Conservation (phyloP, 2,329 filamentous ascomycete genomes). For the Cladosporium austrohemisphaericum region DNA sequence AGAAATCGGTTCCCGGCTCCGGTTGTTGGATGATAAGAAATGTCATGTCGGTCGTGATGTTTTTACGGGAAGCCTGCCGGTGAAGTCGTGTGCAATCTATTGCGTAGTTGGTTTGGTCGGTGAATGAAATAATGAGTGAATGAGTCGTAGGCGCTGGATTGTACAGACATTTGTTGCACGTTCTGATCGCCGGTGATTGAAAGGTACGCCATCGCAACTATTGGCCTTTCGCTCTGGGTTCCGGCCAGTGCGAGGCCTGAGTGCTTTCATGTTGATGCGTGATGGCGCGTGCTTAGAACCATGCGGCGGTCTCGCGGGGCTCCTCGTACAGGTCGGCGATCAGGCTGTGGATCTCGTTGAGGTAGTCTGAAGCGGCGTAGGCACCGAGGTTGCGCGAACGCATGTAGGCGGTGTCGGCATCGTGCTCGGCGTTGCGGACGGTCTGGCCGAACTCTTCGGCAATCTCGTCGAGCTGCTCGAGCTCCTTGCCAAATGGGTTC, state of each 20-base stretch:
- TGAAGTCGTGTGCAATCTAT: slow-evolving; percentile 11
- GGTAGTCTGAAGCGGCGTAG: slow-evolving; percentile 77
- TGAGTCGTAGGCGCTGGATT: slow-evolving; percentile 12
- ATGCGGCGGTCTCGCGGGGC: slow-evolving; percentile 1
- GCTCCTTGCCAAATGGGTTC: slow-evolving; percentile 81
- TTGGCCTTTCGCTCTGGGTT: not conserved
- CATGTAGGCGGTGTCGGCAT: slow-evolving; percentile 72
- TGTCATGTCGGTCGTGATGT: slow-evolving; percentile 12
- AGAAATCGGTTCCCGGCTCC: not conserved
- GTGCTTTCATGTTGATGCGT: not conserved
- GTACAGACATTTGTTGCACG: slow-evolving; percentile 10
- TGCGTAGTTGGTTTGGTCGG: slow-evolving; percentile 11
- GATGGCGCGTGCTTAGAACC: slow-evolving; percentile 7
- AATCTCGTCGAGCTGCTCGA: slow-evolving; percentile 88
- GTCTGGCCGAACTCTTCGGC: slow-evolving; percentile 74
- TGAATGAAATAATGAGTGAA: slow-evolving; percentile 7
- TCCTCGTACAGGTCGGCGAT: slow-evolving; percentile 46
- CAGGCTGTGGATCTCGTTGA: slow-evolving; percentile 71
- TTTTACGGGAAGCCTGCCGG: slow-evolving; percentile 5
- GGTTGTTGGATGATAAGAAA: not conserved
- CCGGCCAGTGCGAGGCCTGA: not conserved
- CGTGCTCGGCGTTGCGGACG: slow-evolving; percentile 59
- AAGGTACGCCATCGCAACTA: not conserved
- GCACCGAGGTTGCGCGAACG: slow-evolving; percentile 65
- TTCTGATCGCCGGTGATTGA: not conserved